Evolutionary conservation across 2,329 filamentous ascomycete species (phyloP).

Genomic region (Coniosporium tulheliwenetii): DNA sequence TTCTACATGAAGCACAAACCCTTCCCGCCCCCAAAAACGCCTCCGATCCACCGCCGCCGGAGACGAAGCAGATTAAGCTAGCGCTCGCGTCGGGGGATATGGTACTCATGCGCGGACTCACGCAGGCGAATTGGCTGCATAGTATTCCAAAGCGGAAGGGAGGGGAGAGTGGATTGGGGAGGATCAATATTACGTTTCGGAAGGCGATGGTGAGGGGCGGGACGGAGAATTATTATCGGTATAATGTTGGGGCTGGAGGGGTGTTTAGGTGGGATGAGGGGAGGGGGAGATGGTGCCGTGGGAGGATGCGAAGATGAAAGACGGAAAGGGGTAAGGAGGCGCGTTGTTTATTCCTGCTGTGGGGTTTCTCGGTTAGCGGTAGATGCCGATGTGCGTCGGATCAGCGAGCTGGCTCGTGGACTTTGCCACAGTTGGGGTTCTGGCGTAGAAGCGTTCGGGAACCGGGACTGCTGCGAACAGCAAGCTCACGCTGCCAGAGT

Average conservation of each 20-base stretch:
- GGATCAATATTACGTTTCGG: constrained; percentile 64
- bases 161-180: constrained; percentile 42
- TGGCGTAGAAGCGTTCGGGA: too few species aligned
- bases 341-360: too few species aligned
- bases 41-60: constrained; percentile 13
- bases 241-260: constrained; percentile 58
- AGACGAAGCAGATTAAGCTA: constrained; percentile 31
- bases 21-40: constrained; percentile 16
- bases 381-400: too few species aligned
- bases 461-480: too few species aligned
- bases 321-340: too few species aligned
- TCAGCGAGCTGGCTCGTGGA: too few species aligned
- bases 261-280: constrained; percentile 52
- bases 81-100: constrained; percentile 55
- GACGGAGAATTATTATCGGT: constrained; percentile 72
- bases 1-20: constrained; percentile 72
- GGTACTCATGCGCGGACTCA: constrained; percentile 60
- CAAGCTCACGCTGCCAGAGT: too few species aligned
- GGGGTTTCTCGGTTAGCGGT: too few species aligned
- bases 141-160: constrained; percentile 61
- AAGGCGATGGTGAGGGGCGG: constrained; percentile 54
- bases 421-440: too few species aligned
- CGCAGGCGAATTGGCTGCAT: constrained; percentile 65
- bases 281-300: constrained; percentile 33
- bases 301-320: constrained; percentile 1